Evolutionary conservation across 2,329 filamentous ascomycete genomes (phyloP).

Genomic region (Sphaerulina vaccinii): DNA sequence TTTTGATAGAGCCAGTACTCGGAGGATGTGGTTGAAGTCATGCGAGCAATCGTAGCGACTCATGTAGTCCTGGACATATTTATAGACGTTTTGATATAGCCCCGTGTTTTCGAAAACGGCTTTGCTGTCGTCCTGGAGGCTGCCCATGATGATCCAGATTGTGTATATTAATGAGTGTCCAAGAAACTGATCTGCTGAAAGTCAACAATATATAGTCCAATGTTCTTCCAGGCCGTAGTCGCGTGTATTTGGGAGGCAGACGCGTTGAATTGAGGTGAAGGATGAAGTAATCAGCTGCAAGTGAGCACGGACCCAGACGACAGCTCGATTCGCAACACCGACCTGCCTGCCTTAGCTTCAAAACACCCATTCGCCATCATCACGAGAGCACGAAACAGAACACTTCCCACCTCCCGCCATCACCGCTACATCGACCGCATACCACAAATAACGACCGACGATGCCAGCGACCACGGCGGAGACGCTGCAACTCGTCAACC

Average conservation of each 20-base stretch:
- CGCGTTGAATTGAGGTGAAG: not conserved
- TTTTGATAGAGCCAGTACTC: conserved; percentile 72
- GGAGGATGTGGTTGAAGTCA: conserved; percentile 79
- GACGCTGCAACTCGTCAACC: conserved; percentile 88
- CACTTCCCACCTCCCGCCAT: not conserved
- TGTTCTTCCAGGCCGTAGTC: not conserved
- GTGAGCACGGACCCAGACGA: not conserved
- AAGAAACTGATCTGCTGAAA: not conserved
- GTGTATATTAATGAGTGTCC: not conserved
- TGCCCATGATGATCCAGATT: not conserved
- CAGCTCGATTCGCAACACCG: conserved; percentile 6
- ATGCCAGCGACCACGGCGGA: conserved; percentile 98
- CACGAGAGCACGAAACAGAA: conserved; percentile 8
- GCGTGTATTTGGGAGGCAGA: not conserved
- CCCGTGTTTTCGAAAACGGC: conserved; percentile 32
- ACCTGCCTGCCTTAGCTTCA: no score
- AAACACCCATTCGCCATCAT: conserved; percentile 2
- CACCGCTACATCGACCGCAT: not conserved
- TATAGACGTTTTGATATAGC: conserved; percentile 43
- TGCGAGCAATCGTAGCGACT: conserved; percentile 79
- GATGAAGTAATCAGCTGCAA: conserved; percentile 6
- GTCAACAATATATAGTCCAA: not conserved
- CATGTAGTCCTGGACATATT: conserved; percentile 71
- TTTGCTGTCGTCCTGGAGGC: not conserved
- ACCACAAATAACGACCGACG: conserved; percentile 36